Evolutionary conservation across 345 rosid genomes (phyloP), one percentile per base, ranked within the genome.

Genomic region (Aegle marmelos): DNA sequence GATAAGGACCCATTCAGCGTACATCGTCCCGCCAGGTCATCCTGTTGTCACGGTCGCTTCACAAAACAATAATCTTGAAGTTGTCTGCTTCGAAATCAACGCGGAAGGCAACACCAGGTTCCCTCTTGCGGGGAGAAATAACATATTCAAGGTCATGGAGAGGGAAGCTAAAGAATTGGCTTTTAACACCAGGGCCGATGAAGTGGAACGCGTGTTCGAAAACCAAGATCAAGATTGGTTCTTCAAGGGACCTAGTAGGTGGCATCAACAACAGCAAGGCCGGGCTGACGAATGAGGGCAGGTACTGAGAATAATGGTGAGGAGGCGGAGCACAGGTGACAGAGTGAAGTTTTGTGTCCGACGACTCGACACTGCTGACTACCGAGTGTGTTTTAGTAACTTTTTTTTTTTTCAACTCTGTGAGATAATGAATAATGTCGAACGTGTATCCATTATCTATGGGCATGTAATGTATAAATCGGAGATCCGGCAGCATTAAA

Each of bases 221-320:
- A 85, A 77, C 61, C 92, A 90, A 74, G 79, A 84, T 0, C 80
- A 82, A 34, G 86, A 84, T 85, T 73, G 81, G 48, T 91, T 89
- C 78, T 80, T 86, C 65, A 79, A 87, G 0, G 90, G 91, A 8
- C 90, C 94, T 4, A 68, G 30, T 24, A 68, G 30, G 4, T 6
- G 61, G 74, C 68, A 37, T 14, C 76, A 53, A 3, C n/a, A 70
- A 14, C 25, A 66, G 39, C 27, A 25, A 25, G 58, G 79, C 31
- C 67, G 66, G 33, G 83, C 74, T 22, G 28, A 56, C 72, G 84
- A 78, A 27, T 75, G 77, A 80, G 68, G 31, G 2, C 31, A 57
- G 19, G 22, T 25, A 10, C 24, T 24, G 24, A 37, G 31, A 50
- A 14, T n/a, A n/a, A 21, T 1, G 50, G 61, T 21, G 21, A 48